These are phyloP conservation scores for Graphilbum fragrans DNA, from an alignment of 2,329 filamentous ascomycete species.

Conservation along the genomic window DNA sequence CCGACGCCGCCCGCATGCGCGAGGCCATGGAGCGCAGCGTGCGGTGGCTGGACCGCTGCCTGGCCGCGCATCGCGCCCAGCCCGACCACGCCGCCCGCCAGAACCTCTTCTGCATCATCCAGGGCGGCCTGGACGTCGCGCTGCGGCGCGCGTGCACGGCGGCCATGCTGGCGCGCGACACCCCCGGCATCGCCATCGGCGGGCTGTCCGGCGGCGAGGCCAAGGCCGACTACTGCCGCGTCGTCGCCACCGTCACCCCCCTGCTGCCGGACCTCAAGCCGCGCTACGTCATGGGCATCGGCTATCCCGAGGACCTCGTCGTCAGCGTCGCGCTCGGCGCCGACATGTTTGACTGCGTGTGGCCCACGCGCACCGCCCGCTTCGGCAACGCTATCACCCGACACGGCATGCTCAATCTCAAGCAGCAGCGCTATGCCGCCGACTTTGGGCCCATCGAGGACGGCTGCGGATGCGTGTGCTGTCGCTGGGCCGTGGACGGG, in stretches of 20 bases:
- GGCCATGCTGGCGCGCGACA: slow-evolving; percentile 82
- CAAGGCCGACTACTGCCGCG: slow-evolving; percentile 83
- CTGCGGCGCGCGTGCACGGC: slow-evolving; percentile 72
- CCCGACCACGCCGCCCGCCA: slow-evolving; percentile 68
- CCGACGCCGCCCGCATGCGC: slow-evolving; percentile 74
- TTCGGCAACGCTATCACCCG: slow-evolving; percentile 91
- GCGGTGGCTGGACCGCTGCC: slow-evolving; percentile 91
- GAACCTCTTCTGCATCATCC: slow-evolving; percentile 97
- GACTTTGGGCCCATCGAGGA: slow-evolving; percentile 80
- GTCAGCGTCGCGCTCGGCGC: slow-evolving; percentile 89
- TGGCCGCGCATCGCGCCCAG: slow-evolving; percentile 68
- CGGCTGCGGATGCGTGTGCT: slow-evolving; percentile 71
- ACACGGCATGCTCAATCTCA: slow-evolving; percentile 70
- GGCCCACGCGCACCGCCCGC: slow-evolving; percentile 89
- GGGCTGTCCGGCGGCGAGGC: slow-evolving; percentile 91
- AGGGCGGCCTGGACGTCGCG: slow-evolving; percentile 82
- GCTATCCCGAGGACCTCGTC: slow-evolving; percentile 90
- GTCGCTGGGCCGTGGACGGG: slow-evolving; percentile 27
- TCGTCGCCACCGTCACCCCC: slow-evolving; percentile 75
- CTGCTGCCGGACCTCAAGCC: slow-evolving; percentile 83
- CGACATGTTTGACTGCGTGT: slow-evolving; percentile 99
- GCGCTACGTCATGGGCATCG: slow-evolving; percentile 98
- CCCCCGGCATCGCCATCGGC: slow-evolving; percentile 92
- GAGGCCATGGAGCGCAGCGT: slow-evolving; percentile 93
- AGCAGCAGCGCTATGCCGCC: slow-evolving; percentile 59